Evolutionary conservation across 495 filamentous ascomycete genomes (phyloP), one percentile per base, ranked within the genome.

Genomic region (Penicillium bovifimosum): DNA sequence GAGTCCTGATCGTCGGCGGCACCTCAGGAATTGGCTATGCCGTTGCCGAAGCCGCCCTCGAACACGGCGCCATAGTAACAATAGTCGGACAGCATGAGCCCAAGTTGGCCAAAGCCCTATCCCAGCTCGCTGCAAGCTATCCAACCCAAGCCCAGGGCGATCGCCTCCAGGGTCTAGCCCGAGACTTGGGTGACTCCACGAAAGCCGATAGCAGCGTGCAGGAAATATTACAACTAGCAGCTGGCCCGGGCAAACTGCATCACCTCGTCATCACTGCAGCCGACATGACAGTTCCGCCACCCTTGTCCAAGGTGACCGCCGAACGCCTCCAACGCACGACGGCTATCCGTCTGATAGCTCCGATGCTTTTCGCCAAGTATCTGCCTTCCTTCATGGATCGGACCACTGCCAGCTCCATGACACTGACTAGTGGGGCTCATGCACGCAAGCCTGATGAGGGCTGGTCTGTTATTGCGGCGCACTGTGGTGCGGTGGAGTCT

Each of bases 211-310:
- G 66, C 6, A 64, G 70, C 20, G 61, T 86, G 3, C 67, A 71
- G n/a, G 41, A 49, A 0, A 67, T 85, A 3, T 76, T 87, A 51
- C 41, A 69, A 2, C 62, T 60, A 5, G 62, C 60, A 14, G 57
- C 60, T 2, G 26, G 34, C 14, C 33, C 35, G 14, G 63, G 70
- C 20, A 62, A 70, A 38, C 53, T 87, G 38, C 75, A 86, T 63
- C 85, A 87, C 57, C 69, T 87, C 18, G 75, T 82, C 46, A 77
- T 66, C 58, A 84, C 83, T 5, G 84, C 85, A 0, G 82, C 74
- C 8, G 75, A 83, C 50, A 39, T 52, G 6, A 62, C 80, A 0
- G 13, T 59, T 10, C 41, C 72, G 6, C 58, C 56, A 1, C 50
- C 58, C 6, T 28, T 83, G 1, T 17, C 62, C 2, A 69, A 76